Conservation (phyloP, 768 basidiomycete genomes). For the Serendipita sp. region DNA sequence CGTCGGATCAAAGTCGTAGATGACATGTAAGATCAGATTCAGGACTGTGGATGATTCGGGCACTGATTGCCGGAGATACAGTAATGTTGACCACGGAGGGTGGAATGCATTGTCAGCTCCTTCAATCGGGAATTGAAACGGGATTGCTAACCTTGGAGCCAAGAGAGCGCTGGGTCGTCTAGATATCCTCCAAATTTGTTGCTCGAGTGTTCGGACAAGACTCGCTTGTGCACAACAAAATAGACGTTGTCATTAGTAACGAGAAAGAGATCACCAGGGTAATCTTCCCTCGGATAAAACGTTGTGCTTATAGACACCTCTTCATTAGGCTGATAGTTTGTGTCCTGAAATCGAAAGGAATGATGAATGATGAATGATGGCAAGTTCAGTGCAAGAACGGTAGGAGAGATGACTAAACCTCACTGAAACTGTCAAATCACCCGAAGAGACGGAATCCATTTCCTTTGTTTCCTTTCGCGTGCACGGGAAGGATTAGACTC, state of each 20-base stretch:
- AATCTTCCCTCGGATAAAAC: background rate
- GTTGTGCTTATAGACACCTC: background rate
- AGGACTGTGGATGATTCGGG: constrained; percentile 29
- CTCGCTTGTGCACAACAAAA: constrained; percentile 59
- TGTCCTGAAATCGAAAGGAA: too few species aligned
- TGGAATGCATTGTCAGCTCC: too few species aligned
- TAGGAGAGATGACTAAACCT: too few species aligned
- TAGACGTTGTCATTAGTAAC: constrained; percentile 67
- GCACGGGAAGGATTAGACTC: too few species aligned
- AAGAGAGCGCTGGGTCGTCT: constrained; percentile 19
- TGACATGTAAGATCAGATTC: constrained; percentile 55
- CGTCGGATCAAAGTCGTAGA: constrained; percentile 57
- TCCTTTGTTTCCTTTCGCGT: too few species aligned
- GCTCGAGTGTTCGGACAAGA: constrained; percentile 41
- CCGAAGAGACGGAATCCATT: too few species aligned
- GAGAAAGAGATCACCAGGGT: constrained; percentile 36
- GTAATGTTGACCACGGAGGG: background rate
- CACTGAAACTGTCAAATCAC: too few species aligned
- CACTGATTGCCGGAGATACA: background rate
- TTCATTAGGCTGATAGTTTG: background rate
- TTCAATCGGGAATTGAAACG: too few species aligned
- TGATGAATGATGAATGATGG: too few species aligned
- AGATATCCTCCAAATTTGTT: constrained; percentile 51
- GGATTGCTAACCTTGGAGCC: background rate
- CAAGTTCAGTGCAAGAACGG: too few species aligned